Base-by-base conservation (phyloP, 2,329 filamentous ascomycete species). In the Claviceps lovelessii region DNA sequence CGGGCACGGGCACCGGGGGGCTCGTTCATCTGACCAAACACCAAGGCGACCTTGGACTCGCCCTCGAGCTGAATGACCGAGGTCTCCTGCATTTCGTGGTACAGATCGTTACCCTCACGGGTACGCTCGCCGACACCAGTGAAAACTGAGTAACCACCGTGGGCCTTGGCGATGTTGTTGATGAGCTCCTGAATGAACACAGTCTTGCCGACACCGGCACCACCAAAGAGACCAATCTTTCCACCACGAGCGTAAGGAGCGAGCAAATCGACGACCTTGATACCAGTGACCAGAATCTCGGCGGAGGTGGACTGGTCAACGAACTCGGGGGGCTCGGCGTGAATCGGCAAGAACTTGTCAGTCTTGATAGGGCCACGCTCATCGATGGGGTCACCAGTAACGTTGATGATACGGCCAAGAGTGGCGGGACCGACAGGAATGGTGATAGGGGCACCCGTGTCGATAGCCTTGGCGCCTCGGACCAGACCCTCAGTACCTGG, bases 121-220 rank as follows among this genome's bases (percentile, higher is more conserved):
- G 93, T 98, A 82, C 93, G 91, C 86, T 98, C 93, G 75, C 93
- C 93, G 77, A 98, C 93, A 91, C 93, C 93, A 72, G 90, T 95
- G 86, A 98, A 98, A 73, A 98, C 93, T 65, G 93, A 98, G 88
- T 95, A 98, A 95, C 93, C 93, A 95, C 93, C 93, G 81, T 98
- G 93, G 67, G 93, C 93, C 85, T 97, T 97, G 78, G 93, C 93
- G 72, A 98, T 97, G 86, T 98, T 98, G 90, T 98, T 98, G 81
- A 98, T 98, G 73, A 98, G 80, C 80, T 98, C 93, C 84, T 98
- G 93, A 76, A 98, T 98, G 83, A 97, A 98, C 73, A 98, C 93
- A 74, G 93, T 98, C 87, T 98, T 98, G 77, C 93, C 93, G 82
- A 98, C 93, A 94, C 93, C 93, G 69, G 93, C 93, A 91, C 93